These are phyloP conservation scores for Cucurbita argyrosperma DNA, from an alignment of 306 rosid genomes.

Conservation along the genomic window DNA sequence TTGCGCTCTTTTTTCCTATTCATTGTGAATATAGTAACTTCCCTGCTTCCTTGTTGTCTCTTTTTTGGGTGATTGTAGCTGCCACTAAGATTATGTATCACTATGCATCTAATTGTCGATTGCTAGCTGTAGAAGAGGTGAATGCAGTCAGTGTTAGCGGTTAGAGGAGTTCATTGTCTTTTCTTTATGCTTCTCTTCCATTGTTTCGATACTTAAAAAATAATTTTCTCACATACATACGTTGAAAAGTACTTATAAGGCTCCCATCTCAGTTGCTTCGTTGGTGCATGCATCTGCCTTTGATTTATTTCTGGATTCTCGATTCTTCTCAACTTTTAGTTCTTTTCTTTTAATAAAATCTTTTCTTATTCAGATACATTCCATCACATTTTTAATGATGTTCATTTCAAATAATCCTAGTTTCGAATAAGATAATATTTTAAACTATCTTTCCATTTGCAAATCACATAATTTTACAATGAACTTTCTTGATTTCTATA, in stretches of 20 bases:
- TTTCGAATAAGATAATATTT: too few relatives aligned
- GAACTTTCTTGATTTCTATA: too few relatives aligned
- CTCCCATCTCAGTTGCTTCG: not conserved
- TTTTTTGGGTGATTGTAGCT: constrained; percentile 7
- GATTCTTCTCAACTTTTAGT: not conserved
- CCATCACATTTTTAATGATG: not conserved
- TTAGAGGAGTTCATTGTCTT: not conserved
- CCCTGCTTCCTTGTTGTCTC: not conserved
- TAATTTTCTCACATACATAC: constrained; percentile 2
- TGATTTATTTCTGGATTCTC: not conserved
- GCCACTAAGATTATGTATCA: constrained; percentile 6
- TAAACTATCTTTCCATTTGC: too few relatives aligned
- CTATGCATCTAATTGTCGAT: not conserved
- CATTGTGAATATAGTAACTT: constrained; percentile 45
- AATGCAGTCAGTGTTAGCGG: constrained; percentile 5
- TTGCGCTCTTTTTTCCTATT: constrained; percentile 6
- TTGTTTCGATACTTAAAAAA: not conserved
- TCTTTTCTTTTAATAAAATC: too few relatives aligned
- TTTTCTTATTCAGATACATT: too few relatives aligned
- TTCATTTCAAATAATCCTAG: too few relatives aligned
- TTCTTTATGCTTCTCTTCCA: not conserved
- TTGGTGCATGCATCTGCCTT: not conserved
- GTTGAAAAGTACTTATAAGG: not conserved
- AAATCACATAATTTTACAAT: too few relatives aligned
- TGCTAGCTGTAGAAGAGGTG: constrained; percentile 8